Evolutionary conservation across 1,284 basidiomycete genomes (phyloP), one percentile per base, ranked within the genome.

Genomic region (Marasmius sp.): DNA sequence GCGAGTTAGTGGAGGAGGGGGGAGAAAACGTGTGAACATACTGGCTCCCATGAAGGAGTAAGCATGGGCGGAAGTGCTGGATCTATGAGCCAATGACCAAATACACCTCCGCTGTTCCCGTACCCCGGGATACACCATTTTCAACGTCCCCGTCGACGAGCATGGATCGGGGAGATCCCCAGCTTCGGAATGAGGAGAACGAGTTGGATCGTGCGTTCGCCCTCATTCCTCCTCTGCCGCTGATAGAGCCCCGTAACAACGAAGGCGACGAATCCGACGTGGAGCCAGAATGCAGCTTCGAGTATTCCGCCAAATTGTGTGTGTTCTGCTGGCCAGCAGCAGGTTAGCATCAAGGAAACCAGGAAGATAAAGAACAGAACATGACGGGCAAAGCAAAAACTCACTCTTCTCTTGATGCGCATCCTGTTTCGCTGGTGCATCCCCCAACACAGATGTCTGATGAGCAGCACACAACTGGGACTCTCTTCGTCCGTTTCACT

Each of bases 401-500:
- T 54, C 52, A 54, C 52, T 36, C 37, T 54, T 54, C 33, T 36
- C 52, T 34, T 52, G 6, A 18, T 54, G 52, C 34, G 36, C n/a
- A 38, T 34, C 52, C 59, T 84, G 81, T 62, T 75, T 81, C 64
- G 77, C 81, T 34, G 80, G 60, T 38, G 87, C 69, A 51, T 88
- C 87, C 12, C 77, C 77, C 2, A 90, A 68, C 0, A 81, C 75
- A 65, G 82, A 75, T n/a, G n/a, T n/a, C n/a, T n/a, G n/a, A n/a
- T 22, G 74, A 73, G 0, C 80, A 76, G 0, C 73, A 80, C 0
- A 82, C 87, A 0, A 89, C 81, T 2, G 87, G 74, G 43, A 74
- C 79, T 6, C 80, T 77, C 66, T 79, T 84, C 65, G 82, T 85
- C 61, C 77, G 12, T 38, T 54, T 52, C 16, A 59, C 75, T 68